Conservation (phyloP, 345 rosid genomes). For the Melastoma malabathricum region DNA sequence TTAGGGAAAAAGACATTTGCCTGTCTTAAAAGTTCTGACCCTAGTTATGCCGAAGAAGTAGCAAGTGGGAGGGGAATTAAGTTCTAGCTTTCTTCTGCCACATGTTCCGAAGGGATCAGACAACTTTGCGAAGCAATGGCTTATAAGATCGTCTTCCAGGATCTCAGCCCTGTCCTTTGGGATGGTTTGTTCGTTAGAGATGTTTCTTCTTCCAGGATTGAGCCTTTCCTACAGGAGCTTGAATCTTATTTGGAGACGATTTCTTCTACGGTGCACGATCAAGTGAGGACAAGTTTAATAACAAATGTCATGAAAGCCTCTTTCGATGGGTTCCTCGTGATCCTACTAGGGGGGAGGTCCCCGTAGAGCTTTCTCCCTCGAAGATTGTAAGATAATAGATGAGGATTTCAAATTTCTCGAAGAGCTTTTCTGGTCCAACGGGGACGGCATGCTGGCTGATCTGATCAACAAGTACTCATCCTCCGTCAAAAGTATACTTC, state of each 20-base stretch:
- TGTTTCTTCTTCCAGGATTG: conserved; percentile 68
- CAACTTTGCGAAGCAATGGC: conserved; percentile 69
- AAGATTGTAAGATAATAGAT: conserved; percentile 50
- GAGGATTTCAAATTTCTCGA: conserved; percentile 71
- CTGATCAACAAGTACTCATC: conserved; percentile 62
- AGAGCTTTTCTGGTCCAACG: conserved; percentile 88
- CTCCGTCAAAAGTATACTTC: conserved; percentile 50
- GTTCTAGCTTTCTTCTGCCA: conserved; percentile 56
- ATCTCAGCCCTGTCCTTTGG: conserved; percentile 67
- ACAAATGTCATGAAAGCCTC: conserved; percentile 92
- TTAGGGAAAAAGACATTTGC: conserved; percentile 43
- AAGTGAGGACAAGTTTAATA: conserved; percentile 68
- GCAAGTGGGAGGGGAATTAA: conserved; percentile 33
- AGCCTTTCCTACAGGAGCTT: conserved; percentile 72
- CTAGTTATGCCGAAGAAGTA: conserved; percentile 22
- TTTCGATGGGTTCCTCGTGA: conserved; percentile 72
- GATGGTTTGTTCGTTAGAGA: conserved; percentile 69
- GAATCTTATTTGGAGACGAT: conserved; percentile 59
- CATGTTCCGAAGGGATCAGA: conserved; percentile 68
- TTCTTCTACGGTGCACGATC: conserved; percentile 62
- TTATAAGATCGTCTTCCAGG: conserved; percentile 71
- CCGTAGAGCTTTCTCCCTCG: conserved; percentile 49
- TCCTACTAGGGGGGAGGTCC: conserved; percentile 95
- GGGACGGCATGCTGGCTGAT: conserved; percentile 79
- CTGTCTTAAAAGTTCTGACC: conserved; percentile 54